phyloP scores from a whole-genome alignment of 2,329 filamentous ascomycete species.

The Xenoacremonium recifei region DNA sequence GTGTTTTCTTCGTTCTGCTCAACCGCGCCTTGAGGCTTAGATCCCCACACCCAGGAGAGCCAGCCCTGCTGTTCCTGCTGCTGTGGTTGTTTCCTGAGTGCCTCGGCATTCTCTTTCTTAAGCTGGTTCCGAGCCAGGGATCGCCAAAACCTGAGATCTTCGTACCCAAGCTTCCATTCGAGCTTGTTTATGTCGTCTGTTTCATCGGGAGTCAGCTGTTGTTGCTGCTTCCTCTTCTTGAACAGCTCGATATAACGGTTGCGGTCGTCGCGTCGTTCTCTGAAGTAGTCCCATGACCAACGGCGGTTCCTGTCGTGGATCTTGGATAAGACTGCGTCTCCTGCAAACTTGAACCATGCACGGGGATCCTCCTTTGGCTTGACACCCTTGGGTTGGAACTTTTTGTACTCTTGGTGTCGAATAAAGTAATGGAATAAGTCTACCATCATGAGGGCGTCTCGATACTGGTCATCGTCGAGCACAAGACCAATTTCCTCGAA shows the following conservation, averaged over 20 bases:
- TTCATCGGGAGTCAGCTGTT: slow-evolving; percentile 70
- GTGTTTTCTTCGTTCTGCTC: slow-evolving; percentile 68
- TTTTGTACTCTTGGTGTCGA: slow-evolving; percentile 95
- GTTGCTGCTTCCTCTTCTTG: slow-evolving; percentile 84
- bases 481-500: slow-evolving; percentile 98
- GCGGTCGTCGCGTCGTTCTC: slow-evolving; percentile 86
- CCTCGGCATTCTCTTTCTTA: slow-evolving; percentile 88
- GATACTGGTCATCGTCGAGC: slow-evolving; percentile 96
- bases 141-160: slow-evolving; percentile 96
- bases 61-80: slow-evolving; percentile 76
- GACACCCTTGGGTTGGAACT: slow-evolving; percentile 77
- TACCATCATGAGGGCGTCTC: slow-evolving; percentile 95
- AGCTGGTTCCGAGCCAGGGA: slow-evolving; percentile 91
- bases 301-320: slow-evolving; percentile 91
- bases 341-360: slow-evolving; percentile 91
- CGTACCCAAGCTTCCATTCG: slow-evolving; percentile 87
- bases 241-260: slow-evolving; percentile 88
- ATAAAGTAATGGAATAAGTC: slow-evolving; percentile 99
- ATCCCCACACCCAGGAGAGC: slow-evolving; percentile 89
- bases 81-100: slow-evolving; percentile 64
- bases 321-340: slow-evolving; percentile 82
- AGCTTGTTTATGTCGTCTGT: slow-evolving; percentile 69
- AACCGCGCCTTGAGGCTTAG: slow-evolving; percentile 62
- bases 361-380: slow-evolving; percentile 84
- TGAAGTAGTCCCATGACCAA: slow-evolving; percentile 97